Percentiles rank a stretch among this genome's conserved stretches.
Conservation (phyloP, 2,329 filamentous ascomycete species). For the Lecanicillium sp. region DNA sequence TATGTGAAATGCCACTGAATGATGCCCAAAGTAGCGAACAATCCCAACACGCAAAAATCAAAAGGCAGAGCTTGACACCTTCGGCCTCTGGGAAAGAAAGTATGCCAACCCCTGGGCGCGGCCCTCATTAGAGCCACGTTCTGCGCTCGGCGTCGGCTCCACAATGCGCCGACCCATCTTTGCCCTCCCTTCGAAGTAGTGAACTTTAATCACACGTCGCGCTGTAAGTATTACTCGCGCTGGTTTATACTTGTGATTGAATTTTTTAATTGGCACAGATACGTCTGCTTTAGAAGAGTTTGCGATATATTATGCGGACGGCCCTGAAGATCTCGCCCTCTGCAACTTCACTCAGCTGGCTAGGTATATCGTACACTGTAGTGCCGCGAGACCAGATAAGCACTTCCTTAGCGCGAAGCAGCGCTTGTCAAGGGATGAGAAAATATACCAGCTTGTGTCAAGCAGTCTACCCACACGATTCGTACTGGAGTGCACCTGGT, state of each 20-base stretch:
- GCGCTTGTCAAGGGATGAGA: not conserved
- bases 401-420: not conserved
- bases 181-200: constrained; percentile 1
- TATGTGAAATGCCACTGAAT: not conserved
- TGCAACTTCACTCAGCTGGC: too few species aligned
- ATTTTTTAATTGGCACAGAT: too few species aligned
- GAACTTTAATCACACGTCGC: too few species aligned
- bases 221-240: too few species aligned
- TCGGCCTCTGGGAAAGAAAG: constrained; percentile 6
- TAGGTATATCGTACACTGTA: too few species aligned
- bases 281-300: too few species aligned
- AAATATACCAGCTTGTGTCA: constrained; percentile 9
- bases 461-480: constrained; percentile 5
- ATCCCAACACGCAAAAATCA: not conserved
- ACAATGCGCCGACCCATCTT: constrained; percentile 12
- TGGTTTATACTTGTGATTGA: too few species aligned
- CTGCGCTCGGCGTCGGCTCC: constrained; percentile 10
- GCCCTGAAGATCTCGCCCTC: too few species aligned
- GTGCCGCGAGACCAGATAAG: too few species aligned
- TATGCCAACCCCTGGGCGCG: constrained; percentile 7
- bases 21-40: not conserved
- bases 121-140: constrained; percentile 13
- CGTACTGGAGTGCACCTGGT: constrained; percentile 13
- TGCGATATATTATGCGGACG: too few species aligned
- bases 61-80: not conserved